Conservation (phyloP, 805 yeast genomes). For the Suhomyces sp. region DNA sequence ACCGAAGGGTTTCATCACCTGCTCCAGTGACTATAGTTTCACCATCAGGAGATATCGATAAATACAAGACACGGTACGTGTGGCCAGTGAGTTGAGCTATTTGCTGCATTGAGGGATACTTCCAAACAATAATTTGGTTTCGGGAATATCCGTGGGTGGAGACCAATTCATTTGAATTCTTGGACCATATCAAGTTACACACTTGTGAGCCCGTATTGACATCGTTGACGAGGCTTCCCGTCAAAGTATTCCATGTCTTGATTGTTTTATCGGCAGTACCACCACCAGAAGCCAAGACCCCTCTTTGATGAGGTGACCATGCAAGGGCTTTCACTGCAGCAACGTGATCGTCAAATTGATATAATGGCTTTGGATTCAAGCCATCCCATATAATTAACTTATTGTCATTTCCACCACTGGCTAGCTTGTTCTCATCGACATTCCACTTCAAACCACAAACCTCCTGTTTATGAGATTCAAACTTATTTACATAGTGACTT, state of each 20-base stretch:
- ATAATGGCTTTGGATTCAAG: constrained; percentile 59
- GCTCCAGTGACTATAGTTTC: constrained; percentile 97
- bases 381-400: constrained; percentile 87
- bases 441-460: constrained; percentile 97
- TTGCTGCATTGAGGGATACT: constrained; percentile 88
- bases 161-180: constrained; percentile 86
- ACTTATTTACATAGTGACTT: constrained; percentile 69
- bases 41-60: constrained; percentile 93
- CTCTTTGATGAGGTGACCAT: constrained; percentile 97
- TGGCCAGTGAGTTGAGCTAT: constrained; percentile 93
- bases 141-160: constrained; percentile 93
- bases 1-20: constrained; percentile 93
- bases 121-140: constrained; percentile 91
- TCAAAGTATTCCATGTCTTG: constrained; percentile 87
- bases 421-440: constrained; percentile 82
- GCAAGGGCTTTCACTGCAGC: constrained; percentile 97
- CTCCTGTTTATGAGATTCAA: constrained; percentile 83
- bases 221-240: constrained; percentile 69
- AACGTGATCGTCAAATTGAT: constrained; percentile 74
- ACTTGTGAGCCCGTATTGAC: constrained; percentile 97
- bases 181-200: constrained; percentile 91
- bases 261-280: constrained; percentile 92
- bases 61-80: constrained; percentile 84
- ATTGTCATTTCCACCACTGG: constrained; percentile 95
- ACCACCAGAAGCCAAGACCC: constrained; percentile 91